Conservation (phyloP, 208 protist genomes). For the Leishmania braziliensis region DNA sequence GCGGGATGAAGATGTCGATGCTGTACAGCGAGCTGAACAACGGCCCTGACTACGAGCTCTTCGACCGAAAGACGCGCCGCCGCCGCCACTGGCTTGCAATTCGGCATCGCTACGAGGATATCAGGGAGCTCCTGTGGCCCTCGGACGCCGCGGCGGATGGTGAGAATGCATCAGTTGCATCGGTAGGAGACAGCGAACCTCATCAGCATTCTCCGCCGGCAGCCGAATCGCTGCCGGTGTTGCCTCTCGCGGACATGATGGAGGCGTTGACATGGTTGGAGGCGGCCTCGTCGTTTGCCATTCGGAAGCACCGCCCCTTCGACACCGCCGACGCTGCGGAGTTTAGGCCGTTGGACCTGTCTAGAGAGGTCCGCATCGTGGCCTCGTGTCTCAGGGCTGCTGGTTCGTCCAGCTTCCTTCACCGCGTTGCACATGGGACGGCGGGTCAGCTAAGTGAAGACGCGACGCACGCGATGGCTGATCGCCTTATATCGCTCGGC, state of each 20-base stretch:
- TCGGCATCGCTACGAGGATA: slow-evolving; percentile 72
- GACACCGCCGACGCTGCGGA: slow-evolving; percentile 46
- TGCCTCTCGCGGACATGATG: slow-evolving; percentile 56
- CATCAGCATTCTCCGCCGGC: neutral
- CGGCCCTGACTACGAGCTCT: slow-evolving; percentile 86
- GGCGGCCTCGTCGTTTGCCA: slow-evolving; percentile 80
- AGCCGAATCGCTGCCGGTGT: neutral
- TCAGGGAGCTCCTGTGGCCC: slow-evolving; percentile 81
- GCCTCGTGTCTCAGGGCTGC: slow-evolving; percentile 27
- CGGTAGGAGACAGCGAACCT: neutral
- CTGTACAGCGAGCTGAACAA: slow-evolving; percentile 76
- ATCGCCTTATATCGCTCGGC: slow-evolving; percentile 65
- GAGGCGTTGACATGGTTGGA: slow-evolving; percentile 78
- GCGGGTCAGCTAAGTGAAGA: neutral
- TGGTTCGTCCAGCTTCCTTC: neutral
- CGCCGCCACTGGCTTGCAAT: slow-evolving; percentile 82
- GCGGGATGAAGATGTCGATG: slow-evolving; percentile 77
- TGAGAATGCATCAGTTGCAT: neutral
- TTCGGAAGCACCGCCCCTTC: slow-evolving; percentile 66
- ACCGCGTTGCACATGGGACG: no score
- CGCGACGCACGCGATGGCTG: neutral
- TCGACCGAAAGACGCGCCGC: slow-evolving; percentile 74
- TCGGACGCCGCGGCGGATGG: slow-evolving; percentile 8
- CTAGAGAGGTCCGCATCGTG: slow-evolving; percentile 63
- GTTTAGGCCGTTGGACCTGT: slow-evolving; percentile 66